These are phyloP conservation scores for Capsella rubella DNA, from an alignment of 441 rosid species.

Conservation along the genomic window DNA sequence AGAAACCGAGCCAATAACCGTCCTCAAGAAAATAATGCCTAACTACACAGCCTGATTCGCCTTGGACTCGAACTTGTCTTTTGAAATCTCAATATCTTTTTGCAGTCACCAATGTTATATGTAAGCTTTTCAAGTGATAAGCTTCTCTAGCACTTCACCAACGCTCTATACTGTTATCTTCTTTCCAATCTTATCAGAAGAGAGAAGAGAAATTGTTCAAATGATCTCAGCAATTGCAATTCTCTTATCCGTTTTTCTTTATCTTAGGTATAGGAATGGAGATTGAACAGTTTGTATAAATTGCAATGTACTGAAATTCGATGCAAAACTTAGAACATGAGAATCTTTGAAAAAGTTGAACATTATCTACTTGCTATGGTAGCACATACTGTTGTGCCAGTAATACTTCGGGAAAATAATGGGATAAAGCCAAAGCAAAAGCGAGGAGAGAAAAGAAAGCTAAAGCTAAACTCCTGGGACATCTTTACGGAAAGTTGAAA, in stretches of 20 bases:
- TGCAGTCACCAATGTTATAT: conserved; percentile 21
- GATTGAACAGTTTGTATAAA: not conserved
- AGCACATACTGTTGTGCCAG: not conserved
- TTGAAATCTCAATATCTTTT: conserved; percentile 30
- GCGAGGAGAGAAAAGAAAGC: conserved; percentile 6
- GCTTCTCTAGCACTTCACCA: conserved; percentile 20
- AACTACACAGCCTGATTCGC: conserved; percentile 54
- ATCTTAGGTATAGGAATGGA: conserved; percentile 5
- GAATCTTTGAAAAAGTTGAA: not conserved
- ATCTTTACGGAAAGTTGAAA: conserved; percentile 27
- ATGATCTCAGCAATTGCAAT: not conserved
- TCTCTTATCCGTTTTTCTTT: not conserved
- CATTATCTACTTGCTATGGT: not conserved
- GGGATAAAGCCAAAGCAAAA: conserved; percentile 16
- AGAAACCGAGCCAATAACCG: conserved; percentile 73
- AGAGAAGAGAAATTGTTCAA: not conserved
- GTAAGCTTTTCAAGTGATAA: conserved; percentile 31
- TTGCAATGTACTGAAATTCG: not conserved
- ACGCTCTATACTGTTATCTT: conserved; percentile 6
- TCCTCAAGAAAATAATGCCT: conserved; percentile 86
- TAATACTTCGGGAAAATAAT: not conserved
- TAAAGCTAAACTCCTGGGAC: conserved; percentile 22
- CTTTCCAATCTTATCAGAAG: not conserved
- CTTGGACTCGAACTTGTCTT: conserved; percentile 14
- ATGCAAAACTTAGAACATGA: not conserved